Evolutionary conservation across 495 filamentous ascomycete species (phyloP), one percentile per base, ranked within the genome.

Genomic region (Parathielavia hyrcaniae): DNA sequence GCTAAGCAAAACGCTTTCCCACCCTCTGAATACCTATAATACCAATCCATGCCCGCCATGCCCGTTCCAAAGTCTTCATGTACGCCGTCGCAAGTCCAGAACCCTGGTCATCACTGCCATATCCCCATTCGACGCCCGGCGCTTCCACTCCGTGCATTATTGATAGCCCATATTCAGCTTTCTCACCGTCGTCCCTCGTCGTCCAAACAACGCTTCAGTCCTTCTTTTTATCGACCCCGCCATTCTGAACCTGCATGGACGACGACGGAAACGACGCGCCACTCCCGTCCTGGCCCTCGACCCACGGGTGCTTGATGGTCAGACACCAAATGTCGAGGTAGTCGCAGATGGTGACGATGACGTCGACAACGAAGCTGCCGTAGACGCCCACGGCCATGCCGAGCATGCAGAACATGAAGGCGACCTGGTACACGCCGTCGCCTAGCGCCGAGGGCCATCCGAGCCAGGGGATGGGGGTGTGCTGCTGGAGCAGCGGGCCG

Each of bases 241-340:
- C 50, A n/a, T 63, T 30, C 50, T 67, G 59, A 52, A 52, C 45
- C 36, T 30, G 26, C 26, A 30, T 30, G 26, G 26, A 30, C 6
- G 26, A 30, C 26, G 54, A 47, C 41, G n/a, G n/a, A n/a, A n/a
- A n/a, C n/a, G n/a, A n/a, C n/a, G n/a, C n/a, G n/a, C 65, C 69
- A 0, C 57, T 52, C 19, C 65, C 63, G 48, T 77, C 71, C 19
- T 57, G 57, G 5, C 55, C 72, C 65, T 77, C 76, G 7, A 77
- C 75, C 58, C 76, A 81, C 38, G 80, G 80, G 63, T 91, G 85
- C 79, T 98, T 98, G 71, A 98, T 98, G 0, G 87, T 95, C 71
- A 97, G 77, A 66, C 93, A 98, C 89, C 90, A 97, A 65, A 98
- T 98, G 70, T 98, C 93, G 55, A 96, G 78, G 69, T 95, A 95